Percentiles rank a stretch among this genome's conserved stretches.
phyloP scores from a whole-genome alignment of 2,329 filamentous ascomycete species.

The Beauveria australis region DNA sequence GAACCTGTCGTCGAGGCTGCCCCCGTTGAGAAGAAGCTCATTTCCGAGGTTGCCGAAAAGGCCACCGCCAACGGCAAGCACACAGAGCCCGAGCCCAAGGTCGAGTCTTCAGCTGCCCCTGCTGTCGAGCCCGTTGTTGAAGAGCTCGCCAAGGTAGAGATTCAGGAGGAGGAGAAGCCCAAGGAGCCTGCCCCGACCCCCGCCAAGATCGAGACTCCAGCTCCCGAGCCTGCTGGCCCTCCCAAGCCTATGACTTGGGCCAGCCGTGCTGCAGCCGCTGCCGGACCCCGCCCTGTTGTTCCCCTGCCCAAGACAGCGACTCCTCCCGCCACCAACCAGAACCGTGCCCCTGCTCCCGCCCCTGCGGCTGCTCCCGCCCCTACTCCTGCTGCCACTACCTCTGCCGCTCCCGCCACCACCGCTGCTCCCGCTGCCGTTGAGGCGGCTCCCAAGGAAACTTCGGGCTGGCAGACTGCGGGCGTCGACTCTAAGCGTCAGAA shows the following conservation, averaged over 20 bases:
- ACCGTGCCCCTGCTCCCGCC: slow-evolving; percentile 43
- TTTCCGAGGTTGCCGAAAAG: slow-evolving; percentile 23
- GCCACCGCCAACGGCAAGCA: slow-evolving; percentile 12
- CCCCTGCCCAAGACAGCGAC: slow-evolving; percentile 51
- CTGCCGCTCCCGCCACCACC: slow-evolving; percentile 32
- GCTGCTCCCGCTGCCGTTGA: slow-evolving; percentile 22
- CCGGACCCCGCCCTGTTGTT: slow-evolving; percentile 44
- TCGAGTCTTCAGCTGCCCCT: not conserved
- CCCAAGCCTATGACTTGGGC: slow-evolving; percentile 69
- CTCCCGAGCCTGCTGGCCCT: slow-evolving; percentile 40
- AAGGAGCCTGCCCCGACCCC: slow-evolving; percentile 53
- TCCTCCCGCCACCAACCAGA: slow-evolving; percentile 38
- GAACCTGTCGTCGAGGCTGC: slow-evolving; percentile 21
- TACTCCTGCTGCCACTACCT: slow-evolving; percentile 33
- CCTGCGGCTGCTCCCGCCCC: slow-evolving; percentile 32
- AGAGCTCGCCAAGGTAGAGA: slow-evolving; percentile 47
- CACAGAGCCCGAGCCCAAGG: slow-evolving; percentile 17
- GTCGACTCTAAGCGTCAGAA: slow-evolving; percentile 78
- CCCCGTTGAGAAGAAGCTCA: slow-evolving; percentile 9
- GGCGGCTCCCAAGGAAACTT: slow-evolving; percentile 38
- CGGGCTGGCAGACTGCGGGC: slow-evolving; percentile 78
- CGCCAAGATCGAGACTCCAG: slow-evolving; percentile 26
- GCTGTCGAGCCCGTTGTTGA: slow-evolving; percentile 27
- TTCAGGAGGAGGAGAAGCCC: slow-evolving; percentile 56
- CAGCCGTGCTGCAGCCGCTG: slow-evolving; percentile 54